phyloP scores from a whole-genome alignment of 75 land plant species.

The Cryptomeria japonica region DNA sequence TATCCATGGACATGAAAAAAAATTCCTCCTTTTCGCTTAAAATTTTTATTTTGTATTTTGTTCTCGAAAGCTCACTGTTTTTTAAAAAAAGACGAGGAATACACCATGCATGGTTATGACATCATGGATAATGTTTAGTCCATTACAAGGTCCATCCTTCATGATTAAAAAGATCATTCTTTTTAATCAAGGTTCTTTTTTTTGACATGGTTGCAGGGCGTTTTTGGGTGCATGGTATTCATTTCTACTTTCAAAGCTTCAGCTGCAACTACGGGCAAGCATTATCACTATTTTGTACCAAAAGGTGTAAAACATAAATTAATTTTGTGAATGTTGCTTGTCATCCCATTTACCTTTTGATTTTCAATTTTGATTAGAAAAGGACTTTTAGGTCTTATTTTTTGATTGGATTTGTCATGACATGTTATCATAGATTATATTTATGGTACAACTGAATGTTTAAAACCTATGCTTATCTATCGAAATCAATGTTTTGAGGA shows the following conservation, averaged over 20 bases:
- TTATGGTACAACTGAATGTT: not conserved
- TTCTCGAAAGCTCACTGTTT: not conserved
- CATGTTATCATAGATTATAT: not conserved
- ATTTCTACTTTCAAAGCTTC: constrained; percentile 64
- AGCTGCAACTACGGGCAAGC: constrained; percentile 69
- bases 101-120: not conserved
- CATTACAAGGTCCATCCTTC: not conserved
- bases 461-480: not conserved
- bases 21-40: not conserved
- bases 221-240: constrained; percentile 85
- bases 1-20: not conserved
- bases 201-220: constrained; percentile 45
- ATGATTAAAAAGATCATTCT: not conserved
- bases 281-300: constrained; percentile 76
- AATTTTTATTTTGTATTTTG: not conserved
- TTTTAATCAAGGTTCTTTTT: not conserved
- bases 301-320: constrained; percentile 50
- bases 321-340: constrained; percentile 2
- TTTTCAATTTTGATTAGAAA: constrained; percentile 5
- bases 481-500: not conserved
- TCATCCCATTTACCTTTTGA: not conserved
- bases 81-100: not conserved
- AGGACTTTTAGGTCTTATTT: not conserved
- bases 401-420: not conserved
- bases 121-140: not conserved